Base-by-base conservation (phyloP, 2,329 filamentous ascomycete genomes). In the Sclerotinia trifoliorum region DNA sequence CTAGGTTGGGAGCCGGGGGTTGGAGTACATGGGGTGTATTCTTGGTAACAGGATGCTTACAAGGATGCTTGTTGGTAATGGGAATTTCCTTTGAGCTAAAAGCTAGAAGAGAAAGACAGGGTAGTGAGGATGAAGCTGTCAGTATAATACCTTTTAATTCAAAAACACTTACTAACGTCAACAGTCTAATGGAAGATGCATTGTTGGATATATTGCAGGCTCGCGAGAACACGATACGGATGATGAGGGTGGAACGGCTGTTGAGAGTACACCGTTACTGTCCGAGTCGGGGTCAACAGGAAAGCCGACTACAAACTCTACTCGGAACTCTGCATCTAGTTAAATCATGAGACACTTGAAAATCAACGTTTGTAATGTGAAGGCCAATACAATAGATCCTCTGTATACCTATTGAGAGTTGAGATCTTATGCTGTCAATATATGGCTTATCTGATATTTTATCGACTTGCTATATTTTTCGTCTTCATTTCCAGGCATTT, bases 21-120 rank as follows among this genome's bases (percentile, higher is more conserved):
- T 99, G 95, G 95, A 97, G 94, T 79, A 93, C 93, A 0, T 99
- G 95, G 95, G 89, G 93, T 13, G 89, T 98, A 19, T 96, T 94
- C 76, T 83, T 97, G 56, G 83, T 98, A 64, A 97, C 94, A 0
- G 95, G 94, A 1, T 80, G 84, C 68, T 85, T 98, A 82, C 95
- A 99, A 78, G 94, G 93, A 24, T 85, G 87, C 13, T 80, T 99
- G 67, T 83, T 99, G 54, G 82, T 78, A 32, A 91, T 99, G 90
- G 93, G 88, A 29, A 85, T 97, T 70, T 88, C 86, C 74, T 98
- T 94, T 77, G 84, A 93, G 79, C 77, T 89, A 3, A 71, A 72
- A 54, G 73, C 72, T 42, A 73, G 72, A 52, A 69, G 68, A 58
- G 69, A 70, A 26, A 72, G 56, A 56, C 44, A 69, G 44, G 51